Evolutionary conservation across 257 asterid genomes (phyloP), one percentile per base, ranked within the genome.

Genomic region (Solanum virginianum): DNA sequence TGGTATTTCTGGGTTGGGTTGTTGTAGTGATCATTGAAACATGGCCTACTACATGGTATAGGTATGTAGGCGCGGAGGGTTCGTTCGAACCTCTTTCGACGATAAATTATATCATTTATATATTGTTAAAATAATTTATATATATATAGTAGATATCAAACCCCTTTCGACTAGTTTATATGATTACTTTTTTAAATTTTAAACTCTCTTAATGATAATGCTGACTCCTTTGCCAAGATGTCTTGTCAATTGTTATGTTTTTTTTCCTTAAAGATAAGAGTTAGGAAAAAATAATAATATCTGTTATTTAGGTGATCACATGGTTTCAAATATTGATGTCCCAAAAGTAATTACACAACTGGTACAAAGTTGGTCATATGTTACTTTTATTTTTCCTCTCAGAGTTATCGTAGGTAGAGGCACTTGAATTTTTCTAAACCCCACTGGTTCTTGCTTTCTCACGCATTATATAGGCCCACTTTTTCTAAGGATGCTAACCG

Each of bases 401-500:
- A 59, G 26, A 77, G 24, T 15, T 49, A 12, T 41, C 8, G 56
- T n/a, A 68, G 49, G 81, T 75, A 49, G 24, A 47, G 62, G 15
- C 45, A 24, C 24, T 49, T 43, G 8, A 82, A 83, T 22, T 20
- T 82, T 82, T 62, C 79, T 54, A 70, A 68, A 41, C 86, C 89
- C 87, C 80, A 80, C 86, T 26, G 0, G 18, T 83, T 59, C 69
- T 82, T 56, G 83, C 82, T 88, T 69, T 85, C 84, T 71, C 87
- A 71, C 77, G 69, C 84, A 86, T 70, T 59, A n/a, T 9, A 59
- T 72, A 80, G 83, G 80, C 80, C 87, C 87, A 62, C 88, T 45
- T 49, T 10, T 69, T 3, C 24, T 32, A 51, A 0, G 26, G 80
- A 82, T 36, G 66, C 57, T 36, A 68, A 80, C 87, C 41, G 13